A percentile compares a stretch with the other conserved stretches of the same genome.
These are phyloP conservation scores for Aspergillus awamori DNA, from an alignment of 2,329 filamentous ascomycete species.

Conservation along the genomic window DNA sequence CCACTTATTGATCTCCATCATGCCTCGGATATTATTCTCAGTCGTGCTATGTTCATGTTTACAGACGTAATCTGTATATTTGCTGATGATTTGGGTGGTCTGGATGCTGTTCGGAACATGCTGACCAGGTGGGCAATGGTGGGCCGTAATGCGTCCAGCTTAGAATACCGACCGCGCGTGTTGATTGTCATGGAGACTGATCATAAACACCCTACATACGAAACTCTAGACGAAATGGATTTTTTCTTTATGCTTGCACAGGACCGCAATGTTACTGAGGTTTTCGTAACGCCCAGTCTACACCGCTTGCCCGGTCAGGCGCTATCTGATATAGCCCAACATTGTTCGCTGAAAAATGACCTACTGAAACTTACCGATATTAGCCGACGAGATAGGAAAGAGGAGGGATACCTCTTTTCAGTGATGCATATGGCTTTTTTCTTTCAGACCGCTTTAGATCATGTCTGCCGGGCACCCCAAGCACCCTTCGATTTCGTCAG, in stretches of 20 bases:
- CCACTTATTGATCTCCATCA: background rate
- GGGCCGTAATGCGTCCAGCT: background rate
- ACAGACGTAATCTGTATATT: constrained; percentile 4
- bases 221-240: background rate
- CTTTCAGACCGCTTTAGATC: background rate
- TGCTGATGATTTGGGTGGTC: background rate
- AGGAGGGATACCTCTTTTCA: constrained; percentile 3
- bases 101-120: background rate
- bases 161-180: background rate
- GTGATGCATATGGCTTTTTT: background rate
- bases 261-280: background rate
- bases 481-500: background rate
- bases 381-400: background rate
- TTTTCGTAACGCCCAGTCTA: background rate
- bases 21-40: background rate
- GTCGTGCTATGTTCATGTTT: background rate
- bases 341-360: background rate
- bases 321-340: background rate
- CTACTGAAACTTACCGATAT: background rate
- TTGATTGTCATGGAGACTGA: background rate
- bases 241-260: background rate
- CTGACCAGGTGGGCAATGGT: background rate
- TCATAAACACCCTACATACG: background rate
- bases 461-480: background rate
- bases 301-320: background rate